phyloP scores from a whole-genome alignment of 148 eudicot genomes.

The Arctostaphylos glauca region DNA sequence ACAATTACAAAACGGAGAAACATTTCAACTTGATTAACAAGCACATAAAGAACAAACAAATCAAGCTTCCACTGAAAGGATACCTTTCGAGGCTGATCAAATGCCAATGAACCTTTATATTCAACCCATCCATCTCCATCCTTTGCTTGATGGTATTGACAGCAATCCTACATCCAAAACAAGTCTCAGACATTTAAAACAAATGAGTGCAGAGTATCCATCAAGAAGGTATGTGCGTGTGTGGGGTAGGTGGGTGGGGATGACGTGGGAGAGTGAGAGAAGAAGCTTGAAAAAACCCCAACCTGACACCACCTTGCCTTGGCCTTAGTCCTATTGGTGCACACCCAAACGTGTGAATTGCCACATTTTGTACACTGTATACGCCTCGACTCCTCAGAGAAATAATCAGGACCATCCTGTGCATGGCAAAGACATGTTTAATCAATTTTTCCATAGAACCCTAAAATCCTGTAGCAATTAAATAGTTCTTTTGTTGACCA shows the following conservation, averaged over 20 bases:
- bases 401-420: conserved; percentile 65
- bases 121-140: conserved; percentile 99
- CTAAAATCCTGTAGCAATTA: neutral
- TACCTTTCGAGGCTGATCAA: conserved; percentile 33
- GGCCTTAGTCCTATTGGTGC: conserved; percentile 85
- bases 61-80: neutral
- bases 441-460: neutral
- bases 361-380: conserved; percentile 99
- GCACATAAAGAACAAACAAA: neutral
- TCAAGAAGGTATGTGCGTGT: neutral
- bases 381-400: conserved; percentile 93
- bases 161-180: conserved; percentile 57
- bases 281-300: conserved; percentile 9
- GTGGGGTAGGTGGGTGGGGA: neutral
- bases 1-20: neutral
- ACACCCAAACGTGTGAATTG: conserved; percentile 88
- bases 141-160: conserved; percentile 97
- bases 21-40: neutral
- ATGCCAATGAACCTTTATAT: conserved; percentile 34
- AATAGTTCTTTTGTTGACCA: no score
- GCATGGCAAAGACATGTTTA: neutral
- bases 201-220: neutral
- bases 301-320: conserved; percentile 99
- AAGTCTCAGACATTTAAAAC: neutral
- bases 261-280: neutral